Conservation (phyloP, 2,329 filamentous ascomycete species). For the Aciculosporium take region DNA sequence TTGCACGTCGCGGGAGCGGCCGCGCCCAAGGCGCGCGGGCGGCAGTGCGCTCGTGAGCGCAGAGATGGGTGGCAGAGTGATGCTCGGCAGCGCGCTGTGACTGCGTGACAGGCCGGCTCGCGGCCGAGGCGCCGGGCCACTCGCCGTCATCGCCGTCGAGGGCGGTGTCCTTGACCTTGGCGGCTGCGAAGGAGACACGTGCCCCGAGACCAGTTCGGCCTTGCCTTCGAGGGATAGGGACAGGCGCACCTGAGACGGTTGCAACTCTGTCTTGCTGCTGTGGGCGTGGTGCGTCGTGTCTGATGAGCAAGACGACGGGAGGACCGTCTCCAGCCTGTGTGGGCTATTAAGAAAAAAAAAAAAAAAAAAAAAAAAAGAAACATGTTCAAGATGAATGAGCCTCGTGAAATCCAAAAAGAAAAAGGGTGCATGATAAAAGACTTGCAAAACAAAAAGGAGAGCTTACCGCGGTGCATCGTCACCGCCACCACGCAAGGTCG, state of each 20-base stretch:
- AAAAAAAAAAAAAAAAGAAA: too few relatives aligned
- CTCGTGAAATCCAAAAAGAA: background rate
- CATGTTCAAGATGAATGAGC: too few relatives aligned
- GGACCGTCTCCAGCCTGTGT: constrained; percentile 28
- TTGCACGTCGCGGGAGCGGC: constrained; percentile 72
- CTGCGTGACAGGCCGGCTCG: constrained; percentile 48
- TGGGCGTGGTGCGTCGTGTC: constrained; percentile 23
- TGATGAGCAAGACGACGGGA: constrained; percentile 27
- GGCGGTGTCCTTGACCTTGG: constrained; percentile 30
- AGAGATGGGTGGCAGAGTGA: constrained; percentile 43
- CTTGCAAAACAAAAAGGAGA: background rate
- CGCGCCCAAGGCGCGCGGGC: constrained; percentile 44
- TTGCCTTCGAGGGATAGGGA: constrained; percentile 80
- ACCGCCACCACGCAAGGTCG: constrained; percentile 22
- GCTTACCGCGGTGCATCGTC: constrained; percentile 33
- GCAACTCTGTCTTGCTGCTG: constrained; percentile 22
- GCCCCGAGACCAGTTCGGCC: constrained; percentile 66
- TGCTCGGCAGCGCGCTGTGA: constrained; percentile 49
- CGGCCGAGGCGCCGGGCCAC: constrained; percentile 32
- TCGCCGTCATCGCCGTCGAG: constrained; percentile 30
- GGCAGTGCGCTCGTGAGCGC: constrained; percentile 37
- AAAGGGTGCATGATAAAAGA: background rate
- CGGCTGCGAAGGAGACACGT: constrained; percentile 48
- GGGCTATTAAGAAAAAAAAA: too few relatives aligned
- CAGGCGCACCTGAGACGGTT: constrained; percentile 54